These are phyloP conservation scores for Parmelia sp. DNA, from an alignment of 495 filamentous ascomycete species.

Conservation along the genomic window DNA sequence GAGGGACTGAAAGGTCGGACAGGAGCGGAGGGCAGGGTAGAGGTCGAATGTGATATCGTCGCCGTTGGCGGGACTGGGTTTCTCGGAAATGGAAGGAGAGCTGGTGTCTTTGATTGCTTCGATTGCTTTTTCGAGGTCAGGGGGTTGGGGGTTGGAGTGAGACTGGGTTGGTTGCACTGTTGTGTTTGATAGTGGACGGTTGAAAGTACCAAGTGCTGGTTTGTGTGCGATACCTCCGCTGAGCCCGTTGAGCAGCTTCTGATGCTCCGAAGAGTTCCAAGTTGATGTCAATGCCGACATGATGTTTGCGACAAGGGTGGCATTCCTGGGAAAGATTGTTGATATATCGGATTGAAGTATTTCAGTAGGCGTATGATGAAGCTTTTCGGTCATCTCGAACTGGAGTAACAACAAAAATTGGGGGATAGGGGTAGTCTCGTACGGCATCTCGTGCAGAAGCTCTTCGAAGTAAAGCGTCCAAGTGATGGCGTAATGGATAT, in stretches of 20 bases:
- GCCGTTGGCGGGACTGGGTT: neutral
- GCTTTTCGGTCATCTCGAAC: neutral
- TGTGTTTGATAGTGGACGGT: neutral
- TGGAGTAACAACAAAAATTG: neutral
- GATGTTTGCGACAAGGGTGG: neutral
- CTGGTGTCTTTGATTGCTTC: no score
- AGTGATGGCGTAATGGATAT: neutral
- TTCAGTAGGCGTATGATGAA: neutral
- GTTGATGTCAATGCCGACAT: neutral
- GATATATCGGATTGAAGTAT: neutral
- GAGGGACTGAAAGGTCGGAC: neutral
- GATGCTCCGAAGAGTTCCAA: neutral
- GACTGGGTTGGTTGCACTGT: neutral
- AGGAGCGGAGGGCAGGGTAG: neutral
- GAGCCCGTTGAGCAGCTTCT: neutral
- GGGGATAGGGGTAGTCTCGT: neutral
- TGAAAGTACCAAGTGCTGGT: neutral
- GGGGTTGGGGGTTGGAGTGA: neutral
- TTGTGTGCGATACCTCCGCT: neutral
- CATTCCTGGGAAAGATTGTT: neutral
- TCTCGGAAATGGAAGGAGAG: neutral
- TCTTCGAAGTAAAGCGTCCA: neutral
- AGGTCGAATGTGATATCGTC: neutral
- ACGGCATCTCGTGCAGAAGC: neutral
- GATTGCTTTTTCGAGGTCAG: neutral